A percentile compares a stretch with the other conserved stretches of the same genome.
These are phyloP conservation scores for Colletotrichum sp. DNA, from an alignment of 2,329 filamentous ascomycete species.

Conservation along the genomic window DNA sequence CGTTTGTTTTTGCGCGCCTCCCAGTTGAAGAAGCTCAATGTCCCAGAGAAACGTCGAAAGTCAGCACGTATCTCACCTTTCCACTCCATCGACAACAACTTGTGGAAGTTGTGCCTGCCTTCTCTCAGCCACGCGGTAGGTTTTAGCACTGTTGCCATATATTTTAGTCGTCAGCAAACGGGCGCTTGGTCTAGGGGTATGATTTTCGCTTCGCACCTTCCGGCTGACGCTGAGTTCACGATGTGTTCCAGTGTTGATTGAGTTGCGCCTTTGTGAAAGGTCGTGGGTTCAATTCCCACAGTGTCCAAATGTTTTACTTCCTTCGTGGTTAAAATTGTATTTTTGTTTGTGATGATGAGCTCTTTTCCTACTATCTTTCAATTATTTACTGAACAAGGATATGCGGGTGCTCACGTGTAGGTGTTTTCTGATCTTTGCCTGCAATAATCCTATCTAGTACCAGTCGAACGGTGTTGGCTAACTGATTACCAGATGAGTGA, in stretches of 20 bases:
- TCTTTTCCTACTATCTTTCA: not conserved
- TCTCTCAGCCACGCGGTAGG: accelerated
- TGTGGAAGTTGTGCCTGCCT: not conserved
- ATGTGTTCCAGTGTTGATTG: not conserved
- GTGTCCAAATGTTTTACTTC: not conserved
- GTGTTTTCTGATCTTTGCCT: not conserved
- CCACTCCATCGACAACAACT: not conserved
- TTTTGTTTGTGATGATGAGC: not conserved
- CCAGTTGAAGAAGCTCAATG: not conserved
- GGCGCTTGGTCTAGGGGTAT: slow-evolving; percentile 18
- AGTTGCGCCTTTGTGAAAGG: slow-evolving; percentile 1
- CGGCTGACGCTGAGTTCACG: accelerated
- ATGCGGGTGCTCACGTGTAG: not conserved
- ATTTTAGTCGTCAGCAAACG: not conserved
- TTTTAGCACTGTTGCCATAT: not conserved
- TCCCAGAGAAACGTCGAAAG: accelerated
- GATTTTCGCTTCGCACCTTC: slow-evolving; percentile 13
- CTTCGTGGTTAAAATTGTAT: too few species aligned
- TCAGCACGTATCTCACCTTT: not conserved
- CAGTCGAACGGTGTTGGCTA: not conserved
- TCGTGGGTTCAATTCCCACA: slow-evolving; percentile 10
- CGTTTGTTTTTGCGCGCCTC: not conserved
- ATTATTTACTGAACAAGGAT: not conserved
- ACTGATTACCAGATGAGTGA: not conserved
- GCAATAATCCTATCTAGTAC: too few species aligned